Evolutionary conservation across 2,329 filamentous ascomycete species (phyloP).

Genomic region (Reticulascus tulasneorum): DNA sequence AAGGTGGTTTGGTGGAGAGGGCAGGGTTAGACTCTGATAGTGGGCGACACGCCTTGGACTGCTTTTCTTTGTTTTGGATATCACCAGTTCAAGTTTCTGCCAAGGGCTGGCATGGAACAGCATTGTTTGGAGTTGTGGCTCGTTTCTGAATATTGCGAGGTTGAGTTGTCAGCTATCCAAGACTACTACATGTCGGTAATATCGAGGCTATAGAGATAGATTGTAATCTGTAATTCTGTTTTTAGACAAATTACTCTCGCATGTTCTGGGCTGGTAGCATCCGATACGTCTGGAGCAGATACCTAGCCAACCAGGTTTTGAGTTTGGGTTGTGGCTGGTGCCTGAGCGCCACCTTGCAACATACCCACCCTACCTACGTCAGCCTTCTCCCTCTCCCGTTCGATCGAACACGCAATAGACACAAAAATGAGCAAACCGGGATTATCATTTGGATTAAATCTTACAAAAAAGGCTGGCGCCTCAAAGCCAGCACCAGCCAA

Average conservation of each 20-base stretch:
- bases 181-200: too few relatives aligned
- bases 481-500: slow-evolving; percentile 46
- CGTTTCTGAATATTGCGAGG: too few relatives aligned
- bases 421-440: slow-evolving; percentile 43
- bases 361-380: not conserved
- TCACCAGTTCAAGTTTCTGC: slow-evolving; percentile 12
- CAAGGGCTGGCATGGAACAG: slow-evolving; percentile 13
- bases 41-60: not conserved
- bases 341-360: not conserved
- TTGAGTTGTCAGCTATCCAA: too few relatives aligned
- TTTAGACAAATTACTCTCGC: too few relatives aligned
- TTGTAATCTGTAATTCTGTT: too few relatives aligned
- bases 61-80: slow-evolving; percentile 3
- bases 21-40: slow-evolving; percentile 17
- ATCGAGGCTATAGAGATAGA: too few relatives aligned
- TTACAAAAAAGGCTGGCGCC: slow-evolving; percentile 52
- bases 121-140: not conserved
- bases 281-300: too few relatives aligned
- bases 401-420: not conserved
- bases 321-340: slow-evolving; percentile 2
- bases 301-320: too few relatives aligned
- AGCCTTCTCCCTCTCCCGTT: not conserved
- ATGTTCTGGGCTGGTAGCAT: too few relatives aligned
- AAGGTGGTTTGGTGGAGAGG: slow-evolving; percentile 55
- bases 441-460: slow-evolving; percentile 54